Evolutionary conservation across 208 protist genomes (phyloP).

Genomic region (Wallacemonas rigidus): DNA sequence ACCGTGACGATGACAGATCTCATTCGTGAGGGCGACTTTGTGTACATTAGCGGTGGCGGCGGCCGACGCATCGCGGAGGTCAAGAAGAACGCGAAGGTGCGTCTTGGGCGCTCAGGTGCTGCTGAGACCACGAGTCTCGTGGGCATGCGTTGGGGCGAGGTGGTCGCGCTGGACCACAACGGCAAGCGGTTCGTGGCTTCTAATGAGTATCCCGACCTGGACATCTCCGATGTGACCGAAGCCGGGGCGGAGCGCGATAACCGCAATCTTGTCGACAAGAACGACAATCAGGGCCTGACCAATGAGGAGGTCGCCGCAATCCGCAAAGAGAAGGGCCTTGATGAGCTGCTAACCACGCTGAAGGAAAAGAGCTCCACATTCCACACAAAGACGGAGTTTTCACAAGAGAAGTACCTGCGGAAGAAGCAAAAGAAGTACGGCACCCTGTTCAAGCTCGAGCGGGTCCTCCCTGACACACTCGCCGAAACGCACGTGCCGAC

Average conservation of each 20-base stretch:
- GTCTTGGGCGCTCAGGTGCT: conserved; percentile 64
- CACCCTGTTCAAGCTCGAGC: conserved; percentile 83
- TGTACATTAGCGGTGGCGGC: conserved; percentile 83
- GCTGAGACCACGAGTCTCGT: conserved; percentile 70
- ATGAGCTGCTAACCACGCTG: conserved; percentile 73
- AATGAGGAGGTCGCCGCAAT: conserved; percentile 78
- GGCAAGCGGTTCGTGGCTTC: conserved; percentile 57
- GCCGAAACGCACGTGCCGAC: conserved; percentile 82
- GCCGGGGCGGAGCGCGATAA: conserved; percentile 67
- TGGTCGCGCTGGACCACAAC: conserved; percentile 65
- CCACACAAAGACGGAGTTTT: conserved; percentile 85
- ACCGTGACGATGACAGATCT: conserved; percentile 29
- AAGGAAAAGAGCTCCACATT: conserved; percentile 88
- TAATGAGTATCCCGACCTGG: conserved; percentile 86
- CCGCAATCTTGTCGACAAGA: conserved; percentile 78
- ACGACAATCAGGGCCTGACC: conserved; percentile 79
- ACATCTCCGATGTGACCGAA: conserved; percentile 56
- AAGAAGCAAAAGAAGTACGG: conserved; percentile 92
- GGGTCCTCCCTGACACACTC: conserved; percentile 67
- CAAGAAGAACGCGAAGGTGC: conserved; percentile 50
- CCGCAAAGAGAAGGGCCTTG: conserved; percentile 71
- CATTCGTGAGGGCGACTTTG: conserved; percentile 79
- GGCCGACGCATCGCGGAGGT: conserved; percentile 66
- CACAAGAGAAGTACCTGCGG: conserved; percentile 92
- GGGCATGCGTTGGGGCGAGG: conserved; percentile 81